Percentiles rank a stretch among this genome's conserved stretches.
phyloP scores from a whole-genome alignment of 2,329 filamentous ascomycete genomes.

The Penicillium concentricum region DNA sequence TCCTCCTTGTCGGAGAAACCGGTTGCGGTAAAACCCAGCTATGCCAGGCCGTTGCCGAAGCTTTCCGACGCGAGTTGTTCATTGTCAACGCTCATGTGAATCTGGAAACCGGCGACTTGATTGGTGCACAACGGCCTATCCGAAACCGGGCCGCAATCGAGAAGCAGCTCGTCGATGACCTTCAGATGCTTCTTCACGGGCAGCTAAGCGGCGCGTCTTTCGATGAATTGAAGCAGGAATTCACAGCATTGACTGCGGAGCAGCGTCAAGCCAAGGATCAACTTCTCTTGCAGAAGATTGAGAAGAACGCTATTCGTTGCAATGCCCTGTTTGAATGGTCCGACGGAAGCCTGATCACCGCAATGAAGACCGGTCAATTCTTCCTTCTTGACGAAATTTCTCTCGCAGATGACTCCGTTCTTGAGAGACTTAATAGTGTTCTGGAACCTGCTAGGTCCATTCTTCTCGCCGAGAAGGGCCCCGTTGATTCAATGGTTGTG shows the following conservation, averaged over 20 bases:
- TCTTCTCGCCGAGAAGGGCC: conserved; percentile 89
- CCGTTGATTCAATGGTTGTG: conserved; percentile 74
- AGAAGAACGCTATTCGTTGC: conserved; percentile 58
- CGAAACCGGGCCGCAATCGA: conserved; percentile 77
- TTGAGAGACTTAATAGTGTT: conserved; percentile 94
- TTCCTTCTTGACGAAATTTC: conserved; percentile 98
- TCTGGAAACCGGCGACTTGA: conserved; percentile 93
- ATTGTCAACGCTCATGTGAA: conserved; percentile 98
- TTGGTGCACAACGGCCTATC: conserved; percentile 89
- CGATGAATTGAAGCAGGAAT: conserved; percentile 59
- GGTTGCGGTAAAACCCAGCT: conserved; percentile 98
- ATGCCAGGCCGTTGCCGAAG: conserved; percentile 85
- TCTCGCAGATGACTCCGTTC: conserved; percentile 91
- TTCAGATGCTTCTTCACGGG: conserved; percentile 50
- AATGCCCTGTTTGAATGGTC: conserved; percentile 95
- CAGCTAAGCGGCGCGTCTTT: conserved; percentile 39
- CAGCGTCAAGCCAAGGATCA: conserved; percentile 50
- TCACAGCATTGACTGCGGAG: conserved; percentile 54
- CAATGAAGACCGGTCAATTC: conserved; percentile 85
- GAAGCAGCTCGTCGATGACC: conserved; percentile 62
- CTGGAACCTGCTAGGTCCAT: conserved; percentile 84
- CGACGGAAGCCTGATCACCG: conserved; percentile 87
- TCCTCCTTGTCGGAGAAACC: conserved; percentile 92
- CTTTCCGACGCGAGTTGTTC: conserved; percentile 70
- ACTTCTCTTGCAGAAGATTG: conserved; percentile 45